Base-by-base conservation (phyloP, 2,329 filamentous ascomycete species). In the Zalaria obscura region DNA sequence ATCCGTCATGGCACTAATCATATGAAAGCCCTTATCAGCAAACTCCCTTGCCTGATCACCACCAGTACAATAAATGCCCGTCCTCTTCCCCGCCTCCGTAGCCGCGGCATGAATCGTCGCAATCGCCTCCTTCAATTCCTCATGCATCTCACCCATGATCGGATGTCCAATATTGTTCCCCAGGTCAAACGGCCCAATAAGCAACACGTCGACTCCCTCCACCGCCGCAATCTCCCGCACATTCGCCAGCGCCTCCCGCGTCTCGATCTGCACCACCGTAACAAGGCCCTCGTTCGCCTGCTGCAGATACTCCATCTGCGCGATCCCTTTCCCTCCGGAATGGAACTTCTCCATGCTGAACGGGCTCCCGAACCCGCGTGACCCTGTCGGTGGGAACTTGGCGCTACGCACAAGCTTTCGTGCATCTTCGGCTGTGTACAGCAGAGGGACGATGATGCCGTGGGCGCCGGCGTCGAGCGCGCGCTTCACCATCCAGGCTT, bases 401-500 rank as follows among this genome's bases (percentile, higher is more conserved):
- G 69, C 64, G 18, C 66, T 66, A 34, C 63, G 56, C 10, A 74
- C 71, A 27, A 76, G 59, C 26, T 58, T 64, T 47, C 60, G 61
- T 4, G 70, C 72, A 47, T 76, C 71, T 25, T 72, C 68, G 7
- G 66, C 65, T 0, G 65, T 71, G 47, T 70, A 65, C 29, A 74
- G 60, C 4, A 73, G 55, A 3, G 70, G 72, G 4, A 73, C 71
- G 27, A 76, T 59, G 31, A 78, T 66, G 28, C 72, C 74, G 52
- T 78, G 73, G 5, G 74, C 73, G 32, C 74, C 74, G 36, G 71
- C 60, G 49, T 78, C 75, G 32, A 78, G 63, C 7, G 74, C 74
- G 39, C 73, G 61, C 53, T 78, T 77, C 44, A 77, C 71, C 72
- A 76, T 75, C 73, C 72, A 76, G 38, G 68, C 63, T 57, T 77